Percentiles rank a stretch among this genome's conserved stretches.
Conservation (phyloP, 257 asterid genomes). For the Apocynum venetum region DNA sequence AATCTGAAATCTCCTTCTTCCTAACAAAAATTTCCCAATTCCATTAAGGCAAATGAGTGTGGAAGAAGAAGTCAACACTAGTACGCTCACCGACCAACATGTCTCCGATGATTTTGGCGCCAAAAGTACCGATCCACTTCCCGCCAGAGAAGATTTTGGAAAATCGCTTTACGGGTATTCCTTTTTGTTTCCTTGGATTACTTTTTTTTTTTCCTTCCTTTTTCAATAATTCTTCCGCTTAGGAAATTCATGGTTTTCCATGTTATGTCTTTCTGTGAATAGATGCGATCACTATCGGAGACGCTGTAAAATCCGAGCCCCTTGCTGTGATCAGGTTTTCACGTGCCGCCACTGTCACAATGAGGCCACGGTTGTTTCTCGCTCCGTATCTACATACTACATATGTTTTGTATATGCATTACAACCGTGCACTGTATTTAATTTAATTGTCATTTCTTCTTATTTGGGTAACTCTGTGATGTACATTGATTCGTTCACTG, state of each 20-base stretch:
- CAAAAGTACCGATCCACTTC: constrained; percentile 1
- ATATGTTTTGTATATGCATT: background rate
- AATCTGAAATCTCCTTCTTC: background rate
- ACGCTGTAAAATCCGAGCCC: constrained; percentile 79
- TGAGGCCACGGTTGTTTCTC: constrained; percentile 54
- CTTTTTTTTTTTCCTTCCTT: background rate
- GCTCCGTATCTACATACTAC: background rate
- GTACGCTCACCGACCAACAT: constrained; percentile 8
- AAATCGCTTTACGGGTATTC: constrained; percentile 60
- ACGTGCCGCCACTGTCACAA: constrained; percentile 95
- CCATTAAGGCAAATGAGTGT: background rate
- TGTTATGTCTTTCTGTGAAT: constrained; percentile 9
- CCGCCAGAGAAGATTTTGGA: constrained; percentile 43
- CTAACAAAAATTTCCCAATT: constrained; percentile 11
- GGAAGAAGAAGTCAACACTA: constrained; percentile 1
- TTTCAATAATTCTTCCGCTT: background rate
- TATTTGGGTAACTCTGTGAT: background rate
- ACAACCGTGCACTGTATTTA: background rate
- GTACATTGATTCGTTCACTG: background rate
- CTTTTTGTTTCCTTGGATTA: background rate
- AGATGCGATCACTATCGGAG: constrained; percentile 87
- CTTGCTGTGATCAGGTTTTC: constrained; percentile 76
- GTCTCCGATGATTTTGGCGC: constrained; percentile 9
- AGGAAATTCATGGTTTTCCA: background rate
- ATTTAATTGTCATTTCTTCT: background rate